Evolutionary conservation across 306 rosid genomes (phyloP), one percentile per base, ranked within the genome.

Genomic region (Gastrolobium bilobum): DNA sequence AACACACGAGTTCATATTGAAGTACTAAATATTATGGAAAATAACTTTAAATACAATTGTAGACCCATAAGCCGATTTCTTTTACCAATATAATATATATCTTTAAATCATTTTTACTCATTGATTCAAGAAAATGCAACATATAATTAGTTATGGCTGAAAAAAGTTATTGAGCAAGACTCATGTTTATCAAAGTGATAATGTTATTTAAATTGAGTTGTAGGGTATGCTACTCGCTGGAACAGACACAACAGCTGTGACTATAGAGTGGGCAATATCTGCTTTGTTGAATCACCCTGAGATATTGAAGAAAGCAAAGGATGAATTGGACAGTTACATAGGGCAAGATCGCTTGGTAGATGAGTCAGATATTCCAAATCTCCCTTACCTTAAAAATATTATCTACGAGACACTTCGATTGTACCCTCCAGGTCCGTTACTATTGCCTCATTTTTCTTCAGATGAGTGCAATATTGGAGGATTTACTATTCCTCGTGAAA

Each of bases 311-410:
- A 89, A 71, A 8, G 92, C 83, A 8, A 79, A 40, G 67, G 57
- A 58, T 0, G 91, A 85, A 68, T 0, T 86, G 2, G 88, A 84
- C 26, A 10, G 46, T 13, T 48, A 72, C 3, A 4, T 82, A 4
- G 86, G 90, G 6, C 64, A 77, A 39, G 79, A 86, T 31, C 3
- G 39, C 3, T 77, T 89, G 0, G 7, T 86, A 0, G 83, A 86
- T 0, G 87, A 89, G 46, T 4, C 7, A 5, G 86, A 86, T 11
- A 1, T 86, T 6, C 34, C 54, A 0, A 84, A 86, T 62, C 81
- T 89, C 4, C 88, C 82, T 0, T 84, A 89, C 15, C 84, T 89
- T 4, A 84, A 84, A 53, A 33, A 20, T 31, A 73, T 89, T 14
- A 66, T 86, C 29, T 67, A 78, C 0, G 88, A 86, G 60, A 77